phyloP scores from a whole-genome alignment of 73 alveolate genomes.

The Symbiodinium natans region DNA sequence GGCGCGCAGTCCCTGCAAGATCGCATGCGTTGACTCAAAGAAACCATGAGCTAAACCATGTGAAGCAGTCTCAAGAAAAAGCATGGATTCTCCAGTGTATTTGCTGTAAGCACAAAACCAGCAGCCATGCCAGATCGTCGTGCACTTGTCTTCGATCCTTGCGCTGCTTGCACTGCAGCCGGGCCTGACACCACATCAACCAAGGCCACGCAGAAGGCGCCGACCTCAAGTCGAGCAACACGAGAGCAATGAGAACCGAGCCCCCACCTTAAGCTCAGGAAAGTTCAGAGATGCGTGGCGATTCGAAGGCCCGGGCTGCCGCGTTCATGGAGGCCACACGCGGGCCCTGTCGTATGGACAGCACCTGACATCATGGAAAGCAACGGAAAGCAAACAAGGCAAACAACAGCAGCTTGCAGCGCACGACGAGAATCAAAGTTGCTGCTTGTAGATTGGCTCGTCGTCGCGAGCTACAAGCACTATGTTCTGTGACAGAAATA shows the following conservation, averaged over 20 bases:
- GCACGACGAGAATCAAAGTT: background rate
- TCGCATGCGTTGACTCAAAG: background rate
- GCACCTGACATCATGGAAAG: background rate
- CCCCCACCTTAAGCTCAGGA: background rate
- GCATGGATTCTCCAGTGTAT: background rate
- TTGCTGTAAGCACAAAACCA: too few relatives aligned
- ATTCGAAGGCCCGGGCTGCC: background rate
- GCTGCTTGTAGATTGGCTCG: too few relatives aligned
- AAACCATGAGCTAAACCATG: background rate
- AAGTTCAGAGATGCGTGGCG: background rate
- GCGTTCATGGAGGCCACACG: conserved; percentile 77
- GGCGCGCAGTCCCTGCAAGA: background rate
- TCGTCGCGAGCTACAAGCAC: too few relatives aligned
- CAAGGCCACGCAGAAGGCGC: conserved; percentile 79
- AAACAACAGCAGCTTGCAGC: background rate
- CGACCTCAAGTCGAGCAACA: background rate
- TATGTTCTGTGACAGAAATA: too few relatives aligned
- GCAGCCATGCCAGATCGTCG: too few relatives aligned
- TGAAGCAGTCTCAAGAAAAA: background rate
- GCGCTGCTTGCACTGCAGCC: too few relatives aligned
- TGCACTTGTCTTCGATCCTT: too few relatives aligned
- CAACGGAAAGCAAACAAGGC: background rate
- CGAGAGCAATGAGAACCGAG: background rate
- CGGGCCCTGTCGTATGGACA: conserved; percentile 66
- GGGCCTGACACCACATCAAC: conserved; percentile 72